Percentiles rank a stretch among this genome's conserved stretches.
Evolutionary conservation across 345 rosid species (phyloP).

Genomic region (Excoecaria agallocha): DNA sequence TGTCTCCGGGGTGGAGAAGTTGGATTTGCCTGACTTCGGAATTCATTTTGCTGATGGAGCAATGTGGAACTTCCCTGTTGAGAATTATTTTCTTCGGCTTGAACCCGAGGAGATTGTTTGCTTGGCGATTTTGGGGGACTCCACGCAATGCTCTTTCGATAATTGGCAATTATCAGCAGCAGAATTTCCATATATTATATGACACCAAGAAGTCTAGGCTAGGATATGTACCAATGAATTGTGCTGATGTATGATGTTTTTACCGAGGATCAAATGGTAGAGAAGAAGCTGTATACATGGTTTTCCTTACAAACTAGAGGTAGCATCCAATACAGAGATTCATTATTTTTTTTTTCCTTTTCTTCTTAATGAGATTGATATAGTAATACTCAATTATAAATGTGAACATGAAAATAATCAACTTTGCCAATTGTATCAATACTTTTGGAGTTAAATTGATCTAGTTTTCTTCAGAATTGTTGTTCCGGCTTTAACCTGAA

Average conservation of each 20-base stretch:
- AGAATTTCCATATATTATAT: slow-evolving; percentile 71
- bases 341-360: slow-evolving; percentile 15
- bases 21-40: slow-evolving; percentile 68
- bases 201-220: slow-evolving; percentile 74
- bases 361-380: slow-evolving; percentile 8
- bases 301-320: slow-evolving; percentile 12
- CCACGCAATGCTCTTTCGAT: slow-evolving; percentile 74
- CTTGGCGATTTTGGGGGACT: slow-evolving; percentile 79
- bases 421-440: slow-evolving; percentile 6
- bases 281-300: slow-evolving; percentile 19
- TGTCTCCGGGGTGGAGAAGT: slow-evolving; percentile 57
- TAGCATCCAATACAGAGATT: slow-evolving; percentile 24
- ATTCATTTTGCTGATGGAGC: slow-evolving; percentile 74
- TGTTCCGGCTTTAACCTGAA: not conserved
- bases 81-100: slow-evolving; percentile 71
- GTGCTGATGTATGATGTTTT: slow-evolving; percentile 54
- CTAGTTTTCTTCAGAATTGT: not conserved
- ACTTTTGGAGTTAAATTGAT: not conserved
- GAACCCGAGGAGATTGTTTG: slow-evolving; percentile 61
- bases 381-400: slow-evolving; percentile 18
- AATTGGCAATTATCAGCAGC: slow-evolving; percentile 91
- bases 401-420: not conserved
- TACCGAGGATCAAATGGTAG: slow-evolving; percentile 9
- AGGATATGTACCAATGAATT: slow-evolving; percentile 68
- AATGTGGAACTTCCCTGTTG: slow-evolving; percentile 80